A percentile compares a stretch with the other conserved stretches of the same genome.
Evolutionary conservation across 1,284 basidiomycete genomes (phyloP).

Genomic region (Tremellales sp.): DNA sequence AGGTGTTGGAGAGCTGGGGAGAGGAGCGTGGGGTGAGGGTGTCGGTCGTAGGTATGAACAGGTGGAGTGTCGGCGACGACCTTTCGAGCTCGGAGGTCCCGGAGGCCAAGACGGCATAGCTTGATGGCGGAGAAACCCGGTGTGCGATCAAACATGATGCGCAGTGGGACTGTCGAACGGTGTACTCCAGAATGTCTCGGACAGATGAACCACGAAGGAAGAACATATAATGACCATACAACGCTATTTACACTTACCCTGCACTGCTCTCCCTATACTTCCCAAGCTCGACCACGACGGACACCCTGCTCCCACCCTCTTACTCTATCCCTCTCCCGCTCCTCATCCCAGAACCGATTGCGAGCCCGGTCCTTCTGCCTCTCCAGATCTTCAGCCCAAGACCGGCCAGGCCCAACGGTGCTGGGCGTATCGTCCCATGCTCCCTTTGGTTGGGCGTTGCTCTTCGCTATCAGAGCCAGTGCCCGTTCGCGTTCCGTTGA

Average conservation of each 20-base stretch:
- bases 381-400: slow-evolving; percentile 36
- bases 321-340: not conserved
- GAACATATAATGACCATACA: not conserved
- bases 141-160: no score
- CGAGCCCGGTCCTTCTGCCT: slow-evolving; percentile 39
- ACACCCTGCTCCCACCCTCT: not conserved
- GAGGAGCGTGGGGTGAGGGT: slow-evolving; percentile 51
- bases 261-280: not conserved
- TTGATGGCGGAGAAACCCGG: not conserved
- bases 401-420: slow-evolving; percentile 16
- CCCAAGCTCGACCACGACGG: not conserved
- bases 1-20: slow-evolving; percentile 67
- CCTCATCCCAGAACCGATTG: slow-evolving; percentile 17
- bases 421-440: slow-evolving; percentile 33
- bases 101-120: not conserved
- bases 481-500: slow-evolving; percentile 43
- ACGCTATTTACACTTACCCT: not conserved
- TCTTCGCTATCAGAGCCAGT: slow-evolving; percentile 39
- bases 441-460: slow-evolving; percentile 10
- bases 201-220: not conserved
- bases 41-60: slow-evolving; percentile 37
- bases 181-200: not conserved
- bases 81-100: no score
- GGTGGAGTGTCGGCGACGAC: slow-evolving; percentile 43
- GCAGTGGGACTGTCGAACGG: not conserved